Base-by-base conservation (phyloP, 768 basidiomycete species). In the Jaapia argillacea region DNA sequence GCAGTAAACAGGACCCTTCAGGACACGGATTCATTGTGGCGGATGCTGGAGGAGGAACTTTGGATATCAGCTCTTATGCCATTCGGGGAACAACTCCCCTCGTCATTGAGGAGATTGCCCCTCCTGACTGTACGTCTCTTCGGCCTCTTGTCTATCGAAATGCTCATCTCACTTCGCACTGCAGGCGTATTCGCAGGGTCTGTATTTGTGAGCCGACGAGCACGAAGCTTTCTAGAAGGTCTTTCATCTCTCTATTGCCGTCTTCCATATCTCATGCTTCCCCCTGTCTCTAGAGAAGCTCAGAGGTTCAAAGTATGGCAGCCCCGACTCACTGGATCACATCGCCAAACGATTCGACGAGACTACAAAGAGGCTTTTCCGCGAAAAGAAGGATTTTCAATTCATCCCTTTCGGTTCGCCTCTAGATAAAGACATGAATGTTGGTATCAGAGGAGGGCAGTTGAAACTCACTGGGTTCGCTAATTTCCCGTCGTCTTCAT, bases 171-270 rank as follows among this genome's bases (percentile, higher is more conserved):
- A 38, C 22, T 6, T 10, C 10, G 22, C 13, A 10, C 21, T 38
- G n/a, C 52, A 83, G 81, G 81, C 59, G 74, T 86, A 31, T 88
- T 88, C 58, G 82, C 84, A 36, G 85, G 85, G 21, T 86, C 85
- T 4, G 81, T 88, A 12, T 88, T 88, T 55, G 85, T 87, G 23
- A 85, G 82, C 55, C 69, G 84, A 42, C 65, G 85, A 35, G 83
- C 85, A 10, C 65, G 83, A 50, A 75, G 74, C 39, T 85, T 86
- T 51, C 62, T 88, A 18, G 79, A 79, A 64, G 79, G 85, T 81
- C 46, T 16, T 61, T 52, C 4, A 22, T 33, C 31, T 41, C 31
- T 23, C 16, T 23, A 14, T 47, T 36, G 16, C 28, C 2, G 44
- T 45, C 1, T 6, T 22, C 31, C 26, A 14, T 10, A 31, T 12